Conservation (phyloP, 78 protist species). For the Dictyostelium firmibasis region DNA sequence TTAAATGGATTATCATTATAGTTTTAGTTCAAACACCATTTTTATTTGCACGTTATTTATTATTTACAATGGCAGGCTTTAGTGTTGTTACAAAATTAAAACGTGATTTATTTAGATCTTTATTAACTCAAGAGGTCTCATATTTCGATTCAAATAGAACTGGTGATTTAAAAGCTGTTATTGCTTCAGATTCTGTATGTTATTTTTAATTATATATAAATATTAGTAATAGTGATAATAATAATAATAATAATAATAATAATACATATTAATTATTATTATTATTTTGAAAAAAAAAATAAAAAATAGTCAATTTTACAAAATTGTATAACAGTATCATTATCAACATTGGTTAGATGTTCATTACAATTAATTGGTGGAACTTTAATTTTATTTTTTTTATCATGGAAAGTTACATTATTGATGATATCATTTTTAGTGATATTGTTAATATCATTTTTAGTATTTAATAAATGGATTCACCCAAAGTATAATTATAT, state of each 20-base stretch:
- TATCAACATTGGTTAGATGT: conserved; percentile 56
- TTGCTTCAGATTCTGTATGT: conserved; percentile 56
- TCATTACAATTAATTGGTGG: conserved; percentile 42
- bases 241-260: neutral
- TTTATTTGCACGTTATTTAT: conserved; percentile 32
- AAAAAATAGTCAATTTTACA: conserved; percentile 37
- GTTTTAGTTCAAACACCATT: conserved; percentile 49
- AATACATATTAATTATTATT: neutral
- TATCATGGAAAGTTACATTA: conserved; percentile 53
- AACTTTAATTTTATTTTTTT: conserved; percentile 1
- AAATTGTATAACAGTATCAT: conserved; percentile 67
- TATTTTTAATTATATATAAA: neutral
- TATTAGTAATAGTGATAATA: no score
- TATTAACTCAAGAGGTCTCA: conserved; percentile 48
- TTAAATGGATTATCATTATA: conserved; percentile 51
- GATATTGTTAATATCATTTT: neutral
- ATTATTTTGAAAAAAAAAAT: neutral
- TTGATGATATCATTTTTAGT: conserved; percentile 28
- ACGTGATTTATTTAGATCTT: conserved; percentile 37
- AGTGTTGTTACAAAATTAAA: conserved; percentile 44
- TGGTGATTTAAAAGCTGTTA: conserved; percentile 55
- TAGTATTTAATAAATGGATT: neutral
- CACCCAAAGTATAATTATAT: conserved; percentile 23
- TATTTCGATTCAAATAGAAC: conserved; percentile 49
- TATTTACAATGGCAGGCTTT: conserved; percentile 60